These are phyloP conservation scores for Komagataella populi DNA, from an alignment of 805 yeast species.

Conservation along the genomic window DNA sequence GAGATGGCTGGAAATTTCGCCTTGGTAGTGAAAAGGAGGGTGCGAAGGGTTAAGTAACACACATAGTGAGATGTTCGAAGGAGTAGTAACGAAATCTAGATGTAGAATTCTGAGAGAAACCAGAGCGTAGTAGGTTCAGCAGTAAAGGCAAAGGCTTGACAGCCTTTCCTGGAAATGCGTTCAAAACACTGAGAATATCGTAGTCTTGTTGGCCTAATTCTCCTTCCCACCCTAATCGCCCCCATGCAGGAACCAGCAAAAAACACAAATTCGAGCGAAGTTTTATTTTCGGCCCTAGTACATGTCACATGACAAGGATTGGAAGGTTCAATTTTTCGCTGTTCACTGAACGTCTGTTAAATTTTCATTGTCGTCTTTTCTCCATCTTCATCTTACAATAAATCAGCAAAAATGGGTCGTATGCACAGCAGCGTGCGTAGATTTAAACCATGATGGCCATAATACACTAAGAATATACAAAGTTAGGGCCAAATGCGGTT, in stretches of 20 bases:
- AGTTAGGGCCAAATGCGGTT: slow-evolving; percentile 1
- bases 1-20: background rate
- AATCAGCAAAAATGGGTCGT: slow-evolving; percentile 91
- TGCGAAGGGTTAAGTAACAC: too few species aligned
- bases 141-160: too few species aligned
- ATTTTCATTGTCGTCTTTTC: background rate
- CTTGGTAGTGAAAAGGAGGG: background rate
- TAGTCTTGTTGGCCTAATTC: too few species aligned
- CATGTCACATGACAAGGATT: background rate
- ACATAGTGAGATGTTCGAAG: background rate
- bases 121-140: too few species aligned
- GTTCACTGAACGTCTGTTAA: background rate
- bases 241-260: too few species aligned
- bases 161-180: too few species aligned
- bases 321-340: background rate
- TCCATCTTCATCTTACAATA: slow-evolving; percentile 5
- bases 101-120: too few species aligned
- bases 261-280: too few species aligned
- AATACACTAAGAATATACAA: background rate
- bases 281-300: background rate
- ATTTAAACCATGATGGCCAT: slow-evolving; percentile 1
- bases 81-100: too few species aligned
- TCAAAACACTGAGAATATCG: too few species aligned
- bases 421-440: slow-evolving; percentile 94
- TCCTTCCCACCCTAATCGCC: too few species aligned